These are phyloP conservation scores for Alternaria gansuensis DNA, from an alignment of 2,329 filamentous ascomycete species.

Conservation along the genomic window DNA sequence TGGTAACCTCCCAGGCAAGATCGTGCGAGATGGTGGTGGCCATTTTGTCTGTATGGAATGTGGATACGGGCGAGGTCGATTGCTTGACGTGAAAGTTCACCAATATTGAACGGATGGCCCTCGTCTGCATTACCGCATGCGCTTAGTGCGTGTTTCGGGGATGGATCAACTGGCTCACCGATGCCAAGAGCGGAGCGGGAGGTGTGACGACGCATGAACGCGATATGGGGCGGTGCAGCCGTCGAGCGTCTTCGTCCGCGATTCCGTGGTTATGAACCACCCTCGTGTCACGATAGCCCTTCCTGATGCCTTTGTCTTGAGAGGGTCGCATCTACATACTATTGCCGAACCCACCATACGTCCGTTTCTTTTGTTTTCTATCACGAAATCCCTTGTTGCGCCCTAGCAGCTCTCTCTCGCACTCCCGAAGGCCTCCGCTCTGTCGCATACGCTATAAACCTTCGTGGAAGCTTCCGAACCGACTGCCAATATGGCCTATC, in stretches of 20 bases:
- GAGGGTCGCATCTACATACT: conserved; percentile 15
- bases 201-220: conserved; percentile 26
- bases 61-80: conserved; percentile 40
- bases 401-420: conserved; percentile 17
- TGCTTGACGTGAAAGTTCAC: conserved; percentile 32
- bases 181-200: conserved; percentile 20
- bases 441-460: conserved; percentile 15
- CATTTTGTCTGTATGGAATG: conserved; percentile 53
- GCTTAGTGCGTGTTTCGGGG: conserved; percentile 35
- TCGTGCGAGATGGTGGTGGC: conserved; percentile 78
- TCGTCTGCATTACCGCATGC: conserved; percentile 42
- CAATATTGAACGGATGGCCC: conserved; percentile 34
- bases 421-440: conserved; percentile 32
- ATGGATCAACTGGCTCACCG: conserved; percentile 36
- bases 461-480: conserved; percentile 10
- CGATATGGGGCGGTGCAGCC: conserved; percentile 25
- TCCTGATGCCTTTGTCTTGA: conserved; percentile 12
- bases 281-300: conserved; percentile 10
- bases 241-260: conserved; percentile 26
- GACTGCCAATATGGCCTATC: conserved; percentile 71
- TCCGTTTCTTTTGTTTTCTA: conserved; percentile 25
- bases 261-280: conserved; percentile 17
- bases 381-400: conserved; percentile 15
- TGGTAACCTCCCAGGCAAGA: conserved; percentile 93
- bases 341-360: conserved; percentile 13